Conservation (phyloP, 2,329 filamentous ascomycete genomes). For the Diplocarpon rosae region DNA sequence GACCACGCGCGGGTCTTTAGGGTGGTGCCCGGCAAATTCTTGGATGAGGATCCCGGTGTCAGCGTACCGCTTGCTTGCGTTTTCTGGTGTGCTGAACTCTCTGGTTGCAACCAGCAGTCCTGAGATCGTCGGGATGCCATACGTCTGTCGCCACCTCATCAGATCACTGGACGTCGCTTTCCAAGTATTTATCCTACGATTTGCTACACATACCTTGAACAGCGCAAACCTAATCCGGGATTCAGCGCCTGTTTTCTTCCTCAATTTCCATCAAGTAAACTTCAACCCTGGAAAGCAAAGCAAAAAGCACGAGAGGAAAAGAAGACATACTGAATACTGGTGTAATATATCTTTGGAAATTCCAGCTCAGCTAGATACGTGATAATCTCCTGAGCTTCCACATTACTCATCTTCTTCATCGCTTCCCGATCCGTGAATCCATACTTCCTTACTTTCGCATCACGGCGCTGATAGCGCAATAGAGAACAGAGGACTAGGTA, state of each 20-base stretch:
- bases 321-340: constrained; percentile 40
- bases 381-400: constrained; percentile 41
- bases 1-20: constrained; percentile 29
- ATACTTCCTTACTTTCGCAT: constrained; percentile 31
- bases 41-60: constrained; percentile 19
- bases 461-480: constrained; percentile 31
- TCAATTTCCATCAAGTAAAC: background rate
- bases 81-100: constrained; percentile 35
- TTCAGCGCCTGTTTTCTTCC: background rate
- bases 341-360: constrained; percentile 41
- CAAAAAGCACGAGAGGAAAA: constrained; percentile 1
- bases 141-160: constrained; percentile 31
- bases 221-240: constrained; percentile 22
- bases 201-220: constrained; percentile 34
- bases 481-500: constrained; percentile 16
- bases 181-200: no score
- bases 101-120: constrained; percentile 36
- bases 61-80: constrained; percentile 33
- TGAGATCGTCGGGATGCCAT: constrained; percentile 45
- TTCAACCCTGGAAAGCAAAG: no score
- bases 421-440: constrained; percentile 35
- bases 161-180: background rate
- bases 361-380: constrained; percentile 37
- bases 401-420: constrained; percentile 40
- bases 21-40: constrained; percentile 18